Evolutionary conservation across 169 alveolate genomes (phyloP).

Genomic region (Toxoplasma gondii): DNA sequence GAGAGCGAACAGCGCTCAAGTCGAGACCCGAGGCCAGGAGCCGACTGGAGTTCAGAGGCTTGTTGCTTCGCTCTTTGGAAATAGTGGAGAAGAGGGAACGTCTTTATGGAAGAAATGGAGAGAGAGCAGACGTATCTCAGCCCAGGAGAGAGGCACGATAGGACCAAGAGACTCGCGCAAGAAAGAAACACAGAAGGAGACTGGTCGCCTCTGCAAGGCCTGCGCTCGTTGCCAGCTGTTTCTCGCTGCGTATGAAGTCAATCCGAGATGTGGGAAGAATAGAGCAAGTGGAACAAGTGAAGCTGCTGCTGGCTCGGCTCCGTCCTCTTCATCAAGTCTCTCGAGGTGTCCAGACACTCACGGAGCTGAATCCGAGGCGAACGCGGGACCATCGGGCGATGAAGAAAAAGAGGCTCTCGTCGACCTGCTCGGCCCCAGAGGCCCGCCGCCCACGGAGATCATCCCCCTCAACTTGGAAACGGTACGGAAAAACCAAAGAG

Average conservation of each 20-base stretch:
- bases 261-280: neutral
- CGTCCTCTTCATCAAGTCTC: neutral
- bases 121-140: neutral
- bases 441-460: neutral
- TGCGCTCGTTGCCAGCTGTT: neutral
- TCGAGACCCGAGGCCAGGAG: no score
- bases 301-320: neutral
- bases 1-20: no score
- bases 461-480: neutral
- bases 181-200: neutral
- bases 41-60: no score
- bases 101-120: no score
- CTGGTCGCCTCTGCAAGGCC: neutral
- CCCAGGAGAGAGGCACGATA: neutral
- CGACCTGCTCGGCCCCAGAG: neutral
- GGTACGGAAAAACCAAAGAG: neutral
- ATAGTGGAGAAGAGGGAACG: no score
- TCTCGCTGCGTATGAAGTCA: neutral
- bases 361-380: neutral
- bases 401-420: neutral
- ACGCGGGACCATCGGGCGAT: neutral
- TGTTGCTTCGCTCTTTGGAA: no score
- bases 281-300: neutral
- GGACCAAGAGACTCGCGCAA: neutral
- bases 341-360: neutral